phyloP scores from a whole-genome alignment of 495 filamentous ascomycete species.

The Penicillium pancosmium region DNA sequence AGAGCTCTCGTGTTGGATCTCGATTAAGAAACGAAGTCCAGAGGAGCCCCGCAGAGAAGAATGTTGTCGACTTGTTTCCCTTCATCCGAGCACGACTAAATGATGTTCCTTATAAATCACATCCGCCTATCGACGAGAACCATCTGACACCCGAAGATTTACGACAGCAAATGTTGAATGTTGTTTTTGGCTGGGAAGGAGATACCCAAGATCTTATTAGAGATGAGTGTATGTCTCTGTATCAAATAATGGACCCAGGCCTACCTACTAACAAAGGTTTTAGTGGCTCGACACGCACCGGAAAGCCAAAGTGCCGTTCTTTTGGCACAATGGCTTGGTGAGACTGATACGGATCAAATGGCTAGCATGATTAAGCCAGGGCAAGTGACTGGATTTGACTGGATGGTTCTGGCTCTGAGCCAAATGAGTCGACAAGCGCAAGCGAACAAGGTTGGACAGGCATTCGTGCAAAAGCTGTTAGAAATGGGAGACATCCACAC shows the following conservation, averaged over 20 bases:
- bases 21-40: constrained; percentile 82
- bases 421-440: constrained; percentile 78
- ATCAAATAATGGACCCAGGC: neutral
- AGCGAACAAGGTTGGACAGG: constrained; percentile 86
- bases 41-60: constrained; percentile 60
- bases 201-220: constrained; percentile 81
- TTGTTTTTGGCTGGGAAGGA: constrained; percentile 93
- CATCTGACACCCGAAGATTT: constrained; percentile 81
- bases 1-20: constrained; percentile 67
- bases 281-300: constrained; percentile 67
- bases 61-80: constrained; percentile 61
- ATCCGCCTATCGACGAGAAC: constrained; percentile 60
- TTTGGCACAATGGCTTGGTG: constrained; percentile 88
- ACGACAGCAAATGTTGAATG: constrained; percentile 86
- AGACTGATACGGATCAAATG: constrained; percentile 81
- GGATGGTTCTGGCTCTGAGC: constrained; percentile 95
- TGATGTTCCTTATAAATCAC: constrained; percentile 76
- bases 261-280: constrained; percentile 13
- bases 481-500: constrained; percentile 91
- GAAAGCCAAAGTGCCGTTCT: constrained; percentile 78
- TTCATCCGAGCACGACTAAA: constrained; percentile 73
- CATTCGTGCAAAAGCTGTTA: constrained; percentile 87
- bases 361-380: constrained; percentile 71
- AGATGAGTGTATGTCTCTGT: constrained; percentile 67
- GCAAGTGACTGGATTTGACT: constrained; percentile 85